These are phyloP conservation scores for Amanita exitialis DNA, from an alignment of 768 basidiomycete species.

Conservation along the genomic window DNA sequence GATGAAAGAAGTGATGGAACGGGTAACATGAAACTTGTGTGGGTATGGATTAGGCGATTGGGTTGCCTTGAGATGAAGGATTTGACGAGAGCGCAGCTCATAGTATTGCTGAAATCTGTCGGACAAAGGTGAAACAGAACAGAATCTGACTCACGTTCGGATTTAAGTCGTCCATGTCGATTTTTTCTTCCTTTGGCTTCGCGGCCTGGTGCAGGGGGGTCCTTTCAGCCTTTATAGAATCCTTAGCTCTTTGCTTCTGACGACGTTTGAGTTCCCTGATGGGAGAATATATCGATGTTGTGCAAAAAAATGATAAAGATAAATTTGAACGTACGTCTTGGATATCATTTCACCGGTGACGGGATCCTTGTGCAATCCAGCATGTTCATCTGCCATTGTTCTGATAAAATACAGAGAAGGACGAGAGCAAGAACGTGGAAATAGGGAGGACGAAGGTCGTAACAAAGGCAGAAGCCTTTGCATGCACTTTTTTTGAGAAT, in stretches of 20 bases:
- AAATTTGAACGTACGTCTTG: conserved; percentile 61
- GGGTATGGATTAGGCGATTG: conserved; percentile 93
- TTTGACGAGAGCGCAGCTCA: conserved; percentile 83
- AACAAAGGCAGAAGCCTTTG: neutral
- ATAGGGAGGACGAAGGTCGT: neutral
- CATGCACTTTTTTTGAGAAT: neutral
- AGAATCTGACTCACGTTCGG: conserved; percentile 64
- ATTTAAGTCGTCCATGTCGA: conserved; percentile 76
- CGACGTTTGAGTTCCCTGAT: conserved; percentile 89
- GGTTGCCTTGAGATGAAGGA: conserved; percentile 75
- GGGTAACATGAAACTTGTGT: conserved; percentile 93
- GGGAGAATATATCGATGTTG: conserved; percentile 16
- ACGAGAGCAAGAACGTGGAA: neutral
- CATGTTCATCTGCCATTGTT: conserved; percentile 30
- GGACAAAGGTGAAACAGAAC: neutral
- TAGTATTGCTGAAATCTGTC: conserved; percentile 75
- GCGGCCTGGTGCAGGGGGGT: conserved; percentile 29
- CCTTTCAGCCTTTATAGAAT: conserved; percentile 62
- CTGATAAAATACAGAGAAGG: conserved; percentile 4
- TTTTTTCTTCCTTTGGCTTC: conserved; percentile 29
- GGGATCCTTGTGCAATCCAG: conserved; percentile 59
- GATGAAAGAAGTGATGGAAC: conserved; percentile 68
- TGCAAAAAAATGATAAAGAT: conserved; percentile 7
- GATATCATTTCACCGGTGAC: conserved; percentile 96
- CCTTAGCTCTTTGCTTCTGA: conserved; percentile 78